A percentile compares a stretch with the other conserved stretches of the same genome.
phyloP scores from a whole-genome alignment of 2,329 filamentous ascomycete genomes.

The Orbilia quercus region DNA sequence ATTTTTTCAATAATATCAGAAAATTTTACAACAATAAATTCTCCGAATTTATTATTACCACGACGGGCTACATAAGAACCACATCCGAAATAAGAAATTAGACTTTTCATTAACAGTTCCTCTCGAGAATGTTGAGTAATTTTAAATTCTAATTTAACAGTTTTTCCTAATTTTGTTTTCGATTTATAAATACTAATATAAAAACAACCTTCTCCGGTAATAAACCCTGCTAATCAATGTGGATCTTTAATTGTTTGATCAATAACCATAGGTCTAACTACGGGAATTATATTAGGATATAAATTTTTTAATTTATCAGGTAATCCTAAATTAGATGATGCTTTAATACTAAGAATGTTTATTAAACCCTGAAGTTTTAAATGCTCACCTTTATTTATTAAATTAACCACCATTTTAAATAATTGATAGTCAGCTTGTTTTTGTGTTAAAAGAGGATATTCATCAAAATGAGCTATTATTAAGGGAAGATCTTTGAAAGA shows the following conservation, averaged over 20 bases:
- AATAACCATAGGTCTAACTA: slow-evolving; percentile 6
- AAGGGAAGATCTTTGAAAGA: slow-evolving; percentile 14
- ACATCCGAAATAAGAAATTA: slow-evolving; percentile 26
- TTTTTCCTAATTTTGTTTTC: slow-evolving; percentile 23
- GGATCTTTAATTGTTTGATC: slow-evolving; percentile 19
- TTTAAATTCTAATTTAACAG: slow-evolving; percentile 31
- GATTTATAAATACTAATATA: slow-evolving; percentile 19
- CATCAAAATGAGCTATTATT: slow-evolving; percentile 27
- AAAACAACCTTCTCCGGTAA: slow-evolving; percentile 20
- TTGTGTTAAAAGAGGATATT: slow-evolving; percentile 24
- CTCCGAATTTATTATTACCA: slow-evolving; percentile 16
- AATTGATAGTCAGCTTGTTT: slow-evolving; percentile 22
- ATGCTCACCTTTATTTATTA: slow-evolving; percentile 10
- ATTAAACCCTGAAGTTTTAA: slow-evolving; percentile 10
- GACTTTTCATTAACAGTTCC: slow-evolving; percentile 22
- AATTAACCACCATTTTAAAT: slow-evolving; percentile 15
- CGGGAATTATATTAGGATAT: slow-evolving; percentile 6
- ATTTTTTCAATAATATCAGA: slow-evolving; percentile 35
- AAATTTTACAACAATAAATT: slow-evolving; percentile 30
- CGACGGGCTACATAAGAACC: slow-evolving; percentile 20
- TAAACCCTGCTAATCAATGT: slow-evolving; percentile 25
- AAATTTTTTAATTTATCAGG: slow-evolving; percentile 19
- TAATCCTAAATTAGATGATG: slow-evolving; percentile 19
- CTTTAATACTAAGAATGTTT: slow-evolving; percentile 27
- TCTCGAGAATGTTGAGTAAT: slow-evolving; percentile 36